phyloP scores from a whole-genome alignment of 2,329 filamentous ascomycete genomes.

The Diaporthe caulivora region DNA sequence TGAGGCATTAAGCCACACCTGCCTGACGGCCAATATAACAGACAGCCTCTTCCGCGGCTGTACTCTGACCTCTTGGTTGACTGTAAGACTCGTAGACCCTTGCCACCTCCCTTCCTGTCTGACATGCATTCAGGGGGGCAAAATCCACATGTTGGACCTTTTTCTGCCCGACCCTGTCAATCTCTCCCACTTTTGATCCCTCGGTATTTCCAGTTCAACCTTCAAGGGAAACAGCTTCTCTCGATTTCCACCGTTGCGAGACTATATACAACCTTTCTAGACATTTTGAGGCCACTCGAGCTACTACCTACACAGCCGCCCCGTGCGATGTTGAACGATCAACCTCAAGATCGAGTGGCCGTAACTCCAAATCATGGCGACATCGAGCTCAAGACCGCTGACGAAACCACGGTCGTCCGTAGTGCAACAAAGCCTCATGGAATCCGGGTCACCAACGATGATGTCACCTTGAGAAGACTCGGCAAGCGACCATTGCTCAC shows the following conservation, averaged over 20 bases:
- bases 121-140: background rate
- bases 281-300: background rate
- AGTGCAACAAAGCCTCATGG: background rate
- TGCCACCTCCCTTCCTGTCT: background rate
- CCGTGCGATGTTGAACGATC: background rate
- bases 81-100: background rate
- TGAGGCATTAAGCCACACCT: background rate
- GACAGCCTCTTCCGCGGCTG: background rate
- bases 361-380: background rate
- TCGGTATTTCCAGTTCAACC: background rate
- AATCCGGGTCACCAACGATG: background rate
- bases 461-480: slow-evolving; percentile 3
- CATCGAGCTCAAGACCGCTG: slow-evolving; percentile 2
- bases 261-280: background rate
- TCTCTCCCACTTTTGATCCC: background rate
- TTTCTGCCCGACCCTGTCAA: background rate
- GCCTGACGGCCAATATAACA: background rate
- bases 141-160: no score
- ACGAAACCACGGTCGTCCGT: background rate
- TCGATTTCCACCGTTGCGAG: background rate
- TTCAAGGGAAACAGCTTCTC: background rate
- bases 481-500: background rate
- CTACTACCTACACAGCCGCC: background rate
- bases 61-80: background rate
- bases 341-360: background rate